Evolutionary conservation across 176 grass and related monocot species (phyloP), one percentile per base, ranked within the genome.

Genomic region (Lolium rigidum): DNA sequence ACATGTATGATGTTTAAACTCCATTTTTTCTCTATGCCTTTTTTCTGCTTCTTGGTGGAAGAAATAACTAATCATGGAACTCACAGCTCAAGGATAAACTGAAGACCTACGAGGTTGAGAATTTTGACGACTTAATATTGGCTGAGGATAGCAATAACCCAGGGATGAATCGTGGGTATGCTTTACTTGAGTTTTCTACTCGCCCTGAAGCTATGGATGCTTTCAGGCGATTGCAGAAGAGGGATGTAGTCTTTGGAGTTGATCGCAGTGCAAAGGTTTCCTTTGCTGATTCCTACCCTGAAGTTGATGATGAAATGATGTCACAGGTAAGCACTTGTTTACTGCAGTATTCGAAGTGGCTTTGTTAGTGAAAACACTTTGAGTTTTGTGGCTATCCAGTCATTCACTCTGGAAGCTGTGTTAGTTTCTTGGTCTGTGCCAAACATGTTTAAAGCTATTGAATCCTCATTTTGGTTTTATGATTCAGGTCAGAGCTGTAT

Each of bases 181-280:
- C 97, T 65, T 93, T 98, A 59, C 87, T 98, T 44, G 97, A 98
- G 82, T 98, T 98, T 82, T 94, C 90, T 78, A 92, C 97, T 79
- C 94, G 92, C 61, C 57, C 94, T 76, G 91, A 95, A 82, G 94
- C 97, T 78, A 98, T 90, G 87, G 88, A 94, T 83, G 97, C 93
- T 83, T 98, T 95, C 84, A 94, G 82, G 82, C 82, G 84, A 76
- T 85, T 98, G 82, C 93, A 89, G 56, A 94, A 95, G 82, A 91
- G 97, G 85, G 92, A 94, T 89, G 90, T 95, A 69, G 86, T 94
- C 11, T 94, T 98, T 83, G 97, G 97, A 76, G 77, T 92, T 77
- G 93, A 92, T 89, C 88, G 92, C 83, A 90, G 76, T 80, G 97
- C 93, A 21, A 98, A 98, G 74, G 93, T 98, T 92, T 94, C 97